phyloP scores from a whole-genome alignment of 306 rosid genomes.

The Trichosanthes truncata region DNA sequence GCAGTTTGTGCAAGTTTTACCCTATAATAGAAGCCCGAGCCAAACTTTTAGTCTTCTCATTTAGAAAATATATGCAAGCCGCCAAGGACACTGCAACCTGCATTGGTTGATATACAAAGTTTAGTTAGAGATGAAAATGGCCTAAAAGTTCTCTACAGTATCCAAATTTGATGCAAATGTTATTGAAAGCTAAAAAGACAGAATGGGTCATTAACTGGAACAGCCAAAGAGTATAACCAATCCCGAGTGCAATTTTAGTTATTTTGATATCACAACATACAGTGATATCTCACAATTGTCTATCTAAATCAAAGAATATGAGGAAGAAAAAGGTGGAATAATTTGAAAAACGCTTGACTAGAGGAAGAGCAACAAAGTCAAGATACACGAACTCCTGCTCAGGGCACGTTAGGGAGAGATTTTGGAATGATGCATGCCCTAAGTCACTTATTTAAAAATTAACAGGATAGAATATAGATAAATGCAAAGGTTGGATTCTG shows the following conservation, averaged over 20 bases:
- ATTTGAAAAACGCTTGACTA: not conserved
- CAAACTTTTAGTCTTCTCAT: constrained; percentile 90
- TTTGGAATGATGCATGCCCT: not conserved
- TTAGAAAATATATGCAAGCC: constrained; percentile 92
- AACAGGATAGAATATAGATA: not conserved
- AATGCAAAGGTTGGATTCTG: not conserved
- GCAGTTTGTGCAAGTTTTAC: constrained; percentile 19
- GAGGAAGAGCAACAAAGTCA: not conserved
- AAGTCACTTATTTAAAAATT: not conserved
- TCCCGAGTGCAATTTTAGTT: not conserved
- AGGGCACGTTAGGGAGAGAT: no score
- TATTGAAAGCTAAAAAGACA: not conserved
- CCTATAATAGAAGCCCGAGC: constrained; percentile 72
- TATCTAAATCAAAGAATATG: not conserved
- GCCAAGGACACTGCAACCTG: constrained; percentile 95
- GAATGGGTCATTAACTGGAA: not conserved
- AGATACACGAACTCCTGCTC: not conserved
- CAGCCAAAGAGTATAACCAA: not conserved
- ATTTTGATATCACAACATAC: not conserved
- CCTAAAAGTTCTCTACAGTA: not conserved
- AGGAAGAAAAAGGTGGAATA: not conserved
- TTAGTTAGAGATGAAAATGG: not conserved
- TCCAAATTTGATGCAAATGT: not conserved
- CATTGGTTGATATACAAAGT: not conserved
- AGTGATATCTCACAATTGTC: not conserved